These are phyloP conservation scores for Tulasnella calospora DNA, from an alignment of 768 basidiomycete species.

Conservation along the genomic window DNA sequence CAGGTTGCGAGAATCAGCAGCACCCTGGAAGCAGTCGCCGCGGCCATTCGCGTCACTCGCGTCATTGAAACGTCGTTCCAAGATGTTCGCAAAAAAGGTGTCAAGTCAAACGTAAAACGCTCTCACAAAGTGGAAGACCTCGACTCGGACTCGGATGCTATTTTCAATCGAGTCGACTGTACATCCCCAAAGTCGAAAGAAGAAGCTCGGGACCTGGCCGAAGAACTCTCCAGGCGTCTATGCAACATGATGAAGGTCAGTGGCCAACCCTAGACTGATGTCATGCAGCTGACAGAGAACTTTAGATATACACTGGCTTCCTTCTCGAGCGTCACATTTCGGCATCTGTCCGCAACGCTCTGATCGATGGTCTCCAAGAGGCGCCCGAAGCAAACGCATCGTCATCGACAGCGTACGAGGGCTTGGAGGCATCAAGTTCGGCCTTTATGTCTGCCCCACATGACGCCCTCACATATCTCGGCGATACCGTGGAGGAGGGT, in stretches of 20 bases:
- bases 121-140: neutral
- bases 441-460: neutral
- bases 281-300: neutral
- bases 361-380: neutral
- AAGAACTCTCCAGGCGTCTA: neutral
- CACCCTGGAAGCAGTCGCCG: neutral
- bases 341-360: neutral
- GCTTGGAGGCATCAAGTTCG: neutral
- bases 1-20: neutral
- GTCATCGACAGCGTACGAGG: neutral
- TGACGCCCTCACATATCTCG: neutral
- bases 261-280: neutral
- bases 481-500: neutral
- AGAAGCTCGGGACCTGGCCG: neutral
- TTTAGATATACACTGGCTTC: neutral
- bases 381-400: neutral
- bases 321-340: neutral
- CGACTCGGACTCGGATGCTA: neutral
- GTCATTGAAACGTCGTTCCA: neutral
- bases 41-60: neutral
- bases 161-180: neutral
- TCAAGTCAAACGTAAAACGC: neutral
- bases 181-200: neutral
- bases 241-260: constrained; percentile 1
- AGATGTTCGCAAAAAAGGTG: neutral